Evolutionary conservation across 2,329 filamentous ascomycete species (phyloP), one percentile per base, ranked within the genome.

Genomic region (Aspergillus pseudoterreus): DNA sequence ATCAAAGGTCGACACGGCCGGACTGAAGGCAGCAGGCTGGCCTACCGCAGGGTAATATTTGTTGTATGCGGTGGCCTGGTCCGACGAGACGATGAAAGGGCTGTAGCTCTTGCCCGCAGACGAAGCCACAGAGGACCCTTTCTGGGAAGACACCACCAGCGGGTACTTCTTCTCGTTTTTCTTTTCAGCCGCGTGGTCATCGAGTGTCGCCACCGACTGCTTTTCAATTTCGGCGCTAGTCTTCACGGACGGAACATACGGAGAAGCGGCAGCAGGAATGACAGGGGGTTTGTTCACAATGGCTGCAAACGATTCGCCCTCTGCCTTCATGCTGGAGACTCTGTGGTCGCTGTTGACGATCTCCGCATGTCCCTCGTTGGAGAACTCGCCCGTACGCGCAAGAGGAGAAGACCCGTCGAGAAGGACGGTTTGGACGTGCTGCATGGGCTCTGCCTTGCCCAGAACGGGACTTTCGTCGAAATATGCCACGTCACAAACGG

Each of bases 371-470:
- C 55, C 53, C 30, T 36, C 54, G 19, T 57, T 59, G 2, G 27
- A 50, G 36, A 33, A 49, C 43, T 57, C 54, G 10, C 56, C 59
- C 22, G 55, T 50, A n/a, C 51, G 54, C 11, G 53, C 52, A n/a
- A 46, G 35, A 17, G 57, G 56, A 10, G 58, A 60, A 2, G 56
- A 58, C 22, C 58, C 53, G 32, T 51, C 51, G n/a, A 57, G 50
- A 30, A 57, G 22, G 30, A 57, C 24, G 4, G 51, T 53, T 17
- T 54, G 49, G 6, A 58, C 52, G 19, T 24, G 45, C 6, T 43
- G 15, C 21, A 46, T 47, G 9, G 39, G 49, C 14, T 48, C 43
- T 8, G 45, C 15, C 10, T 27, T 46, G 17, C 39, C 39, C 43
- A 45, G 12, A n/a, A 22, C 19, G 19, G 21, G 45, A 21, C 44